A percentile compares a stretch with the other conserved stretches of the same genome.
Evolutionary conservation across 441 rosid species (phyloP).

Genomic region (Mallotus repandus): DNA sequence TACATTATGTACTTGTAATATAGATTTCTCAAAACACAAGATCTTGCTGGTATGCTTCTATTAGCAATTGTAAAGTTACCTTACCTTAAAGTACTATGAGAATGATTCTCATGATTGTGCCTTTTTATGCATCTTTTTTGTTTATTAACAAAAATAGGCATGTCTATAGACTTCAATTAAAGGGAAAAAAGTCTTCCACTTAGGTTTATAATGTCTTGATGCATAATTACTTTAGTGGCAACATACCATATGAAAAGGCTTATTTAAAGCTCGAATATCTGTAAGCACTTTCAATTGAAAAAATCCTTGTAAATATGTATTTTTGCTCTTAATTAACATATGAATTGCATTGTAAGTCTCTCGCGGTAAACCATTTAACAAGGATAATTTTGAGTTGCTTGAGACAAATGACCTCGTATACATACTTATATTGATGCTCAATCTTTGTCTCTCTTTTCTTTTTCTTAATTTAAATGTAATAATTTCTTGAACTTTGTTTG

Average conservation of each 20-base stretch:
- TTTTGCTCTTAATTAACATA: not conserved
- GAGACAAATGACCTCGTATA: slow-evolving; percentile 36
- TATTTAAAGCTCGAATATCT: slow-evolving; percentile 32
- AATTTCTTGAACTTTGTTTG: no score
- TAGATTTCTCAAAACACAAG: slow-evolving; percentile 34
- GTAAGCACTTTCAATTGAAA: slow-evolving; percentile 28
- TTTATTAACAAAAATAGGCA: no score
- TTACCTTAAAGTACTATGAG: slow-evolving; percentile 36
- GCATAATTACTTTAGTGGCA: slow-evolving; percentile 37
- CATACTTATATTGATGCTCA: not conserved
- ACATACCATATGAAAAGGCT: slow-evolving; percentile 43
- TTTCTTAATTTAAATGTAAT: no score
- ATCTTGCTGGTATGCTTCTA: slow-evolving; percentile 40
- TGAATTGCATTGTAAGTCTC: slow-evolving; percentile 23
- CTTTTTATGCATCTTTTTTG: no score
- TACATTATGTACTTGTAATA: not conserved
- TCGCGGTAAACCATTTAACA: slow-evolving; percentile 34
- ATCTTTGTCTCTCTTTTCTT: no score
- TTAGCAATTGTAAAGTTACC: slow-evolving; percentile 32
- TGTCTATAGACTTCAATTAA: no score
- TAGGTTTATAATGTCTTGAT: slow-evolving; percentile 26
- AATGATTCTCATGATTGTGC: no score
- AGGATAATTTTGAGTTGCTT: slow-evolving; percentile 36
- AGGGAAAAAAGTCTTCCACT: not conserved
- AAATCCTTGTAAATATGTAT: not conserved